Evolutionary conservation across 371 early-diverging fungal species (phyloP), one percentile per base, ranked within the genome.

Genomic region (Fennellomyces sp.): DNA sequence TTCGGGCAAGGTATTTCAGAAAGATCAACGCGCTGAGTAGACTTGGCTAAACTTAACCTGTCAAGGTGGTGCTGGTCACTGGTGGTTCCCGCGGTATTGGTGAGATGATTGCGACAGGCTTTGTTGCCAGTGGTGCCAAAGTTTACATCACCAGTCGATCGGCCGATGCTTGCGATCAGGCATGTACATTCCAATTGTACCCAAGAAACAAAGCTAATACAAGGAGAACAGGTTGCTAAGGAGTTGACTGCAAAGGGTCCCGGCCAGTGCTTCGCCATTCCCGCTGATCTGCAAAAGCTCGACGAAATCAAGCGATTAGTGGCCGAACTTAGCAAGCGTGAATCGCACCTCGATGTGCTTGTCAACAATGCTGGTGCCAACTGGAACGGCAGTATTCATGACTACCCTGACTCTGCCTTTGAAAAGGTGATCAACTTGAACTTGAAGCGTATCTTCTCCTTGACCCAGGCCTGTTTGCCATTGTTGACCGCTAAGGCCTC

Each of bases 291-390:
- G 51, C 86, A 85, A 48, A 80, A 79, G 35, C 38, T 73, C 19
- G 83, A 76, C 0, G 85, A 89, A 42, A 70, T 83, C 38, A 62
- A 87, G 29, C 65, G 76, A 26, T 72, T 94, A 8, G 89, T 84
- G 1, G 68, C 64, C 5, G 80, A 82, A 65, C 42, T 95, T 12
- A 50, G 64, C 8, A 71, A 85, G 56, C 71, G 66, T n/a, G 94
- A 93, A 71, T 61, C 72, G 26, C 78, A 91, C 68, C 71, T 95
- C 30, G 81, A 95, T 66, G 82, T 95, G 5, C 77, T 96, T 26
- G 80, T 95, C 21, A 94, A 95, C 72, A 94, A 94, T 68, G 85
- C 90, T 15, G 91, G 91, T 1, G 91, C 90, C 30, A 90, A 82
- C 28, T 88, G 88, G 84, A 83, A 77, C 23, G 81, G 76, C 25